phyloP scores from a whole-genome alignment of 176 grass and related monocot species.

The Oryza australiensis region DNA sequence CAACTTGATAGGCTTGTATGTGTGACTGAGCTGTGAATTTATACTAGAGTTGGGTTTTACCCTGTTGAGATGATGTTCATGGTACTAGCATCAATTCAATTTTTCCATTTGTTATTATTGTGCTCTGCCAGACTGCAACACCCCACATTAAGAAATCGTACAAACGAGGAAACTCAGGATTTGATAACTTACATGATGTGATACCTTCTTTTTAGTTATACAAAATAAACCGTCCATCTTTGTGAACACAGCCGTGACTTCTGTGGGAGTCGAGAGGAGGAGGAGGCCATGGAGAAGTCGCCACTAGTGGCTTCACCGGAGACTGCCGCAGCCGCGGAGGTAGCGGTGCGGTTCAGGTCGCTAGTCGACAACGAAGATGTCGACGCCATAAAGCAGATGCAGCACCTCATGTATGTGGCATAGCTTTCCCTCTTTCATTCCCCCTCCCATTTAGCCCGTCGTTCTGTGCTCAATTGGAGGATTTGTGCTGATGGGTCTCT shows the following conservation, averaged over 20 bases:
- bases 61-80: neutral
- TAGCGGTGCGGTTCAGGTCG: constrained; percentile 56
- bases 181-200: constrained; percentile 24
- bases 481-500: neutral
- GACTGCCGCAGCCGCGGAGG: constrained; percentile 57
- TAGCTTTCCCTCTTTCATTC: neutral
- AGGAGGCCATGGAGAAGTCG: constrained; percentile 30
- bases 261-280: neutral
- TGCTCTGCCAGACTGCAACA: constrained; percentile 51
- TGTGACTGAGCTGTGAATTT: neutral
- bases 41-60: neutral
- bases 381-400: constrained; percentile 56
- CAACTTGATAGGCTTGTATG: neutral
- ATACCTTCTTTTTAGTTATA: constrained; percentile 5
- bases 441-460: neutral
- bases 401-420: constrained; percentile 57
- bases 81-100: neutral
- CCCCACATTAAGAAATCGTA: constrained; percentile 65
- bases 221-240: constrained; percentile 1
- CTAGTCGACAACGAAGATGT: constrained; percentile 56
- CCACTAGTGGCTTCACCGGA: constrained; percentile 2
- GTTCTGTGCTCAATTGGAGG: neutral
- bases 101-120: constrained; percentile 28
- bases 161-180: constrained; percentile 32
- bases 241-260: neutral